These are phyloP conservation scores for Dactylellina haptotyla DNA, from an alignment of 2,329 filamentous ascomycete genomes.

Conservation along the genomic window DNA sequence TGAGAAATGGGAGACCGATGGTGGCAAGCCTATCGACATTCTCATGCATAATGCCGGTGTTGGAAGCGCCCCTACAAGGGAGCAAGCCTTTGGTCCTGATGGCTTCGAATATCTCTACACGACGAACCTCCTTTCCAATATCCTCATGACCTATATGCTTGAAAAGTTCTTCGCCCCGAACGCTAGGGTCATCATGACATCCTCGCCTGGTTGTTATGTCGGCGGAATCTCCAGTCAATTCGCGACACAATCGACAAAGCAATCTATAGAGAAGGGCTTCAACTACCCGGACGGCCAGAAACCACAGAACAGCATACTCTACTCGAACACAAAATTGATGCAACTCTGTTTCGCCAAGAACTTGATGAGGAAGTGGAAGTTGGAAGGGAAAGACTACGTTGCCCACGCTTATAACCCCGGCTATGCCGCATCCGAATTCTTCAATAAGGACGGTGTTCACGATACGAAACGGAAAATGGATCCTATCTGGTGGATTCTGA, in stretches of 20 bases:
- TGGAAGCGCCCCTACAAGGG: constrained; percentile 24
- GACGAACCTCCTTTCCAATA: constrained; percentile 52
- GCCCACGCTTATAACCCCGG: constrained; percentile 42
- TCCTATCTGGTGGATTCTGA: constrained; percentile 37
- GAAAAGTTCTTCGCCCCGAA: constrained; percentile 40
- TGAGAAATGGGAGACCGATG: constrained; percentile 36
- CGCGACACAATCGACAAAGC: constrained; percentile 12
- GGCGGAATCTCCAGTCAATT: constrained; percentile 16
- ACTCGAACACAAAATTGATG: constrained; percentile 35
- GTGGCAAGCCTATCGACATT: constrained; percentile 46
- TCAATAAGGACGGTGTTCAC: constrained; percentile 31
- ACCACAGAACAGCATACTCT: constrained; percentile 18
- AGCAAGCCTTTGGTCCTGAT: constrained; percentile 24
- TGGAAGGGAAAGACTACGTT: constrained; percentile 34
- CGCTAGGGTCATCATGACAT: constrained; percentile 41
- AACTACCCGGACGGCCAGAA: constrained; percentile 28
- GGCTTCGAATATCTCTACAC: constrained; percentile 46
- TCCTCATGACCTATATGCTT: constrained; percentile 36
- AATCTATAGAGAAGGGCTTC: constrained; percentile 31
- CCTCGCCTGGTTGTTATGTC: constrained; percentile 40
- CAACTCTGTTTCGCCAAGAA: constrained; percentile 35
- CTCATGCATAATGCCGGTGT: constrained; percentile 50
- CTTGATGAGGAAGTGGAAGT: constrained; percentile 34
- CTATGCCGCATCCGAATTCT: constrained; percentile 39
- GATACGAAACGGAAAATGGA: constrained; percentile 10